Percentiles rank a stretch among this genome's conserved stretches.
phyloP scores from a whole-genome alignment of 2,329 filamentous ascomycete genomes.

The Magnaporthiopsis rhizophila region DNA sequence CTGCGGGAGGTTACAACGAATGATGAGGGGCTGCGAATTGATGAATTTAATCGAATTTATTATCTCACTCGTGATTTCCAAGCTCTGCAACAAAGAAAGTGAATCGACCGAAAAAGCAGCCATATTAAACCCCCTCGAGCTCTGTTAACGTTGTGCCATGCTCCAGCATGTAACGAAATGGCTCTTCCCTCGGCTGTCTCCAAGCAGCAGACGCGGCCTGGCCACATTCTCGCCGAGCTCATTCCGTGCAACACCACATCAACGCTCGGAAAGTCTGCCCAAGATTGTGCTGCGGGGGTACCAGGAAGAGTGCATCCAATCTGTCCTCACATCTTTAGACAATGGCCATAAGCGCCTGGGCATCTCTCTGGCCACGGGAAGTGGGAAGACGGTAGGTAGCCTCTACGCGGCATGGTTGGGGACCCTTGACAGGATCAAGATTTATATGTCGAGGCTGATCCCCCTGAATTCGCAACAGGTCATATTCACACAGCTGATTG shows the following conservation, averaged over 20 bases:
- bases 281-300: conserved; percentile 65
- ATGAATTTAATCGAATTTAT: no score
- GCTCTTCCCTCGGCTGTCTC: conserved; percentile 7
- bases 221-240: neutral
- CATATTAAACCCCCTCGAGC: neutral
- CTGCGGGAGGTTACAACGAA: no score
- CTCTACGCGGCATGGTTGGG: conserved; percentile 27
- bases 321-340: conserved; percentile 61
- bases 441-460: conserved; percentile 3
- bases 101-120: neutral
- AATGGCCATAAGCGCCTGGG: conserved; percentile 72
- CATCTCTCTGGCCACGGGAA: conserved; percentile 78
- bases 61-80: no score
- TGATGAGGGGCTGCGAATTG: no score
- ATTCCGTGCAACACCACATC: conserved; percentile 1
- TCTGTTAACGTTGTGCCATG: neutral
- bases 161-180: neutral
- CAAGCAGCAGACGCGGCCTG: conserved; percentile 5
- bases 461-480: conserved; percentile 44
- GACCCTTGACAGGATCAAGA: conserved; percentile 1
- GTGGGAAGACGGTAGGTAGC: conserved; percentile 64
- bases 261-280: conserved; percentile 4
- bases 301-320: conserved; percentile 85
- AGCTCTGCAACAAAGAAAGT: no score
- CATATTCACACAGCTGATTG: conserved; percentile 92